Base-by-base conservation (phyloP, 2,329 filamentous ascomycete species). In the Paecilomyces sp. region DNA sequence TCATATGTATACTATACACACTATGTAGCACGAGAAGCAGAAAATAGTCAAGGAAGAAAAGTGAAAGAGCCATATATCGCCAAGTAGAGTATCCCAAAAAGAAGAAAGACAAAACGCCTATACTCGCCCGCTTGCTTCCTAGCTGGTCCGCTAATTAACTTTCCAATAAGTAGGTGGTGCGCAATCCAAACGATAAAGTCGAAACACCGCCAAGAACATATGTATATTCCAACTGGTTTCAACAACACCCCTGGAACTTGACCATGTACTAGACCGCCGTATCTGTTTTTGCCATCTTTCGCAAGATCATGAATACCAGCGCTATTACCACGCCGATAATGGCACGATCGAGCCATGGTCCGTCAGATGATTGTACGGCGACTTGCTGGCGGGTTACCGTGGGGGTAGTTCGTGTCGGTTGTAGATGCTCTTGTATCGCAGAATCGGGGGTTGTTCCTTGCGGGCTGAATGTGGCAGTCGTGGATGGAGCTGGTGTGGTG, bases 281-380 rank as follows among this genome's bases (percentile, higher is more conserved):
- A 4, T 72, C 68, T 3, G 65, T 58, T 15, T 64, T 63, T 13
- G 65, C 62, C 22, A 83, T 73, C 60, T 80, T 81, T 59, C 78
- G 79, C 25, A 84, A 63, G 3, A 96, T 77, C 79, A 96, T 84
- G 24, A 90, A 84, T 3, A 87, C 77, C 22, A 96, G 77, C 28
- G 89, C 79, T 13, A 90, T 81, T 0, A 90, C 79, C 18, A 96
- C 75, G 6, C 85, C 88, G 24, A 88, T 85, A 64, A 96, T 96
- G 41, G 88, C 83, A 63, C 90, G 85, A 73, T 96, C 92, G 18
- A 96, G 80, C 89, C 91, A 96, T 12, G 86, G 76, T 1, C 87
- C 84, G 15, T 90, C 83, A 1, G 63, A 55, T 13, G 62, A 61
- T 25, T 51, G 55, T 13, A 53, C 41, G n/a, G n/a, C 41, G 9